phyloP scores from a whole-genome alignment of 2,329 filamentous ascomycete species.

The Cladobotryum mycophilum region DNA sequence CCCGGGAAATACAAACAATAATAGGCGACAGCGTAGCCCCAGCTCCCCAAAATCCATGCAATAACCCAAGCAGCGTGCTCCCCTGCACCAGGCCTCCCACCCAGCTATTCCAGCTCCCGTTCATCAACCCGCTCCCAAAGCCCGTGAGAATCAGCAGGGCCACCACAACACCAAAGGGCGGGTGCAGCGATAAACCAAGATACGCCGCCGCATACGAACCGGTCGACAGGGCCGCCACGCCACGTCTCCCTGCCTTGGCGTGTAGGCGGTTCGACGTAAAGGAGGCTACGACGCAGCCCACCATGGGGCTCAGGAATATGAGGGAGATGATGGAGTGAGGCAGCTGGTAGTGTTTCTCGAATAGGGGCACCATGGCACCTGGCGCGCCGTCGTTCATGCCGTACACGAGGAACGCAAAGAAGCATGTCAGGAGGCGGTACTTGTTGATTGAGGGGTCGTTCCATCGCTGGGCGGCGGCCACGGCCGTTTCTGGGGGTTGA shows the following conservation, averaged over 20 bases:
- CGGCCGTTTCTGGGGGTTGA: background rate
- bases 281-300: conserved; percentile 38
- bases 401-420: conserved; percentile 9
- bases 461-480: conserved; percentile 7
- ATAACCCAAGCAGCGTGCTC: conserved; percentile 62
- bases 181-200: conserved; percentile 55
- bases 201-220: conserved; percentile 57
- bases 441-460: conserved; percentile 10
- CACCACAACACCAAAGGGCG: conserved; percentile 61
- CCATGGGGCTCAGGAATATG: conserved; percentile 36
- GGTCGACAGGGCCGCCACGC: conserved; percentile 57
- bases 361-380: conserved; percentile 13
- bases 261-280: conserved; percentile 34
- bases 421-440: conserved; percentile 6
- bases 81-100: conserved; percentile 49
- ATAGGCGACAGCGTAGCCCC: conserved; percentile 68
- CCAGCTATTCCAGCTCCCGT: conserved; percentile 50
- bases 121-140: conserved; percentile 62
- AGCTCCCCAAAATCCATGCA: conserved; percentile 63
- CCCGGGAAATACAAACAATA: conserved; percentile 53
- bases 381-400: conserved; percentile 8
- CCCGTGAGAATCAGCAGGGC: conserved; percentile 60
- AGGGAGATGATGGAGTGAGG: conserved; percentile 37
- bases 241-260: conserved; percentile 36
- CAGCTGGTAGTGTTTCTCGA: conserved; percentile 31